Percentiles rank a stretch among this genome's conserved stretches.
These are phyloP conservation scores for Chaetomiaceae sp. DNA, from an alignment of 2,329 filamentous ascomycete genomes.

Conservation along the genomic window DNA sequence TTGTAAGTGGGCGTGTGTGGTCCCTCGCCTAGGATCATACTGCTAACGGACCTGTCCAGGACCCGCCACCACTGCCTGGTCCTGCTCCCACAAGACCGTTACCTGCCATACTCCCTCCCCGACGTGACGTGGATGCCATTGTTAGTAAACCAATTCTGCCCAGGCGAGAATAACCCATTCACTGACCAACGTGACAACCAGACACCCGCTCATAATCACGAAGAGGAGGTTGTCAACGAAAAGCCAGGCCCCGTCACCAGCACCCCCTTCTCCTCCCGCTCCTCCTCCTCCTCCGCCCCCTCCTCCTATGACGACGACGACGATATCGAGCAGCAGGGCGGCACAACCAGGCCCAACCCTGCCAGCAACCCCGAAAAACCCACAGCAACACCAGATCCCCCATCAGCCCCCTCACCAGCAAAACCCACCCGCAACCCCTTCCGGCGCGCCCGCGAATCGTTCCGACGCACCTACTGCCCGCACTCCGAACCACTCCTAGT, in stretches of 20 bases:
- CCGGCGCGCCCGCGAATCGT: conserved; percentile 25
- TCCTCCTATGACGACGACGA: too few relatives aligned
- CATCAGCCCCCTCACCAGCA: neutral
- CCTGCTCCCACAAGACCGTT: conserved; percentile 7
- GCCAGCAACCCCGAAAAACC: neutral
- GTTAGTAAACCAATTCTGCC: conserved; percentile 11
- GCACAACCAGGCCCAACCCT: too few relatives aligned
- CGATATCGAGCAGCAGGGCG: conserved; percentile 13
- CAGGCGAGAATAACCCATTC: too few relatives aligned
- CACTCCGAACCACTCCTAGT: conserved; percentile 32
- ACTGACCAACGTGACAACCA: neutral
- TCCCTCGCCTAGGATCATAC: too few relatives aligned
- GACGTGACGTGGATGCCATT: conserved; percentile 8
- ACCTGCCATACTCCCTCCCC: neutral
- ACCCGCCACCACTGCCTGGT: neutral
- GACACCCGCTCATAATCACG: conserved; percentile 13
- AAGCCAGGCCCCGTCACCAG: conserved; percentile 14
- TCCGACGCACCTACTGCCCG: conserved; percentile 33
- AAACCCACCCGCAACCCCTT: conserved; percentile 23
- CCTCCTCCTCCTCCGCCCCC: too few relatives aligned
- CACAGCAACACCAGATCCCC: neutral
- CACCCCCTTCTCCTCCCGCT: too few relatives aligned
- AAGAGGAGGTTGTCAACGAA: conserved; percentile 21
- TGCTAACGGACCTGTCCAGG: conserved; percentile 6
- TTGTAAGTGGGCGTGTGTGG: neutral